These are phyloP conservation scores for Artomyces pyxidatus DNA, from an alignment of 768 basidiomycete species.

Conservation along the genomic window DNA sequence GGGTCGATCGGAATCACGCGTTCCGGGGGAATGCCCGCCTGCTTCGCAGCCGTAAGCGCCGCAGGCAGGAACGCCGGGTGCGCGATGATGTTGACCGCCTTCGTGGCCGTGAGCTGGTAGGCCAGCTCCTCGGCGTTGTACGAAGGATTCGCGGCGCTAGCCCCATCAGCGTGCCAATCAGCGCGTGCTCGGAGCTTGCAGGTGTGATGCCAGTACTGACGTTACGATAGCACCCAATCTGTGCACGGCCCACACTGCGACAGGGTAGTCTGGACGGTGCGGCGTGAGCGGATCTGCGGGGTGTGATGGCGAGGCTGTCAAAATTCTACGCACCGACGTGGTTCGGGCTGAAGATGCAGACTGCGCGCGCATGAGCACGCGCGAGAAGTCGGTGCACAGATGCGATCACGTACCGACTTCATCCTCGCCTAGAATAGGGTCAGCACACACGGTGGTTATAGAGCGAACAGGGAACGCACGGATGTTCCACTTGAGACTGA, in stretches of 20 bases:
- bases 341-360: constrained; percentile 19
- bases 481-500: constrained; percentile 26
- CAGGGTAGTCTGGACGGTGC: constrained; percentile 5
- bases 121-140: constrained; percentile 50
- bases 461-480: constrained; percentile 18
- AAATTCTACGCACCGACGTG: constrained; percentile 21
- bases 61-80: constrained; percentile 21
- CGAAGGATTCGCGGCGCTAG: constrained; percentile 53
- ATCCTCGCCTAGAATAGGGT: constrained; percentile 24
- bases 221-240: constrained; percentile 20
- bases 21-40: constrained; percentile 22
- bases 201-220: constrained; percentile 7
- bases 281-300: neutral
- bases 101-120: constrained; percentile 38
- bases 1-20: constrained; percentile 23
- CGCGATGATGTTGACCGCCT: constrained; percentile 21
- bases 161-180: too few relatives aligned
- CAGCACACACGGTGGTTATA: neutral
- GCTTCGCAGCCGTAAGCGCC: constrained; percentile 24
- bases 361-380: constrained; percentile 3
- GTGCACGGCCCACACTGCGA: constrained; percentile 18
- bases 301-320: neutral
- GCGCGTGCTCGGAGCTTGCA: too few relatives aligned
- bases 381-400: too few relatives aligned
- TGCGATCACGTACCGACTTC: constrained; percentile 30